Conservation (phyloP, 148 eudicot genomes). For the Amaranthus hypochondriacus region DNA sequence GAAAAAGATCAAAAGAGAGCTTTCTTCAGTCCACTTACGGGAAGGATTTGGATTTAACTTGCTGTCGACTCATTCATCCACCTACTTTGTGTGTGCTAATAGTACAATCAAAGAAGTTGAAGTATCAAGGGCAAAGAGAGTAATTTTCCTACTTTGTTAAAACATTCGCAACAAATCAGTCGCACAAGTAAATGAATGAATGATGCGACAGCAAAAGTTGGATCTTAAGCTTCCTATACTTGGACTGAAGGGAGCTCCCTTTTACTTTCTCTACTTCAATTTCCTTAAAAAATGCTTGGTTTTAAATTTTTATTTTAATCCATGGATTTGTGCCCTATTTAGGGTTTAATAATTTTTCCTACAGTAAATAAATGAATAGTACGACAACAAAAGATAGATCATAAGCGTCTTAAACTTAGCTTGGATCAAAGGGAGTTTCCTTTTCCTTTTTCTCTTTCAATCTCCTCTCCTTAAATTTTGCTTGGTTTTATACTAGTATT, state of each 20-base stretch:
- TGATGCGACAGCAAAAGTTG: conserved; percentile 68
- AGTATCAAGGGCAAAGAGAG: conserved; percentile 5
- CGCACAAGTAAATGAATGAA: conserved; percentile 56
- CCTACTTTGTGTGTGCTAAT: conserved; percentile 39
- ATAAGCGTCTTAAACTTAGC: conserved; percentile 30
- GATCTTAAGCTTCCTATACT: conserved; percentile 49
- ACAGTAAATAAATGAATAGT: too few species aligned
- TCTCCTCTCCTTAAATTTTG: not conserved
- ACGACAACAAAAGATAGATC: too few species aligned
- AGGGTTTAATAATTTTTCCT: too few species aligned
- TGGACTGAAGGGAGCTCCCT: conserved; percentile 15
- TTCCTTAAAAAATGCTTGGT: too few species aligned
- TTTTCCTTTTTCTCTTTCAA: not conserved
- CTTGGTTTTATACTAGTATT: not conserved
- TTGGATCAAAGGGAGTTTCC: conserved; percentile 97
- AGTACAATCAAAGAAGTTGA: not conserved
- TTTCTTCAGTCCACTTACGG: conserved; percentile 90
- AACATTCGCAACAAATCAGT: not conserved
- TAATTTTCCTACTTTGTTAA: not conserved
- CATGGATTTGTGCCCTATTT: too few species aligned
- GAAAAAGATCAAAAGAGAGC: conserved; percentile 44
- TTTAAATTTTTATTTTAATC: too few species aligned
- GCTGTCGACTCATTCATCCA: conserved; percentile 99
- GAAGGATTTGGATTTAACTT: conserved; percentile 55
- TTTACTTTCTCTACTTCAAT: too few species aligned